phyloP scores from a whole-genome alignment of 768 basidiomycete species.

The Mycena indigotica region DNA sequence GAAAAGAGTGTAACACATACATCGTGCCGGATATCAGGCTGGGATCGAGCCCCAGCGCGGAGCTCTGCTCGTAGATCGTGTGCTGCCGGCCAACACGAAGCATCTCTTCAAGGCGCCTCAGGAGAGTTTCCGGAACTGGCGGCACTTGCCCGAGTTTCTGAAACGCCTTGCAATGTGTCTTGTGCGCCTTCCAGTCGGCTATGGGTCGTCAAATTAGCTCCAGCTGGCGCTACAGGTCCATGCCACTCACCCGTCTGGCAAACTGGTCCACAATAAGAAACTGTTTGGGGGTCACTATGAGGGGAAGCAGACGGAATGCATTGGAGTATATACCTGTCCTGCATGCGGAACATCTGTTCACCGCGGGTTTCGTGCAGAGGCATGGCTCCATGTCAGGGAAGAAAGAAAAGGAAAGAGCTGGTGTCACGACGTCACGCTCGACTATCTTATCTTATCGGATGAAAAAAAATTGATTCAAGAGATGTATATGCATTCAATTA shows the following conservation, averaged over 20 bases:
- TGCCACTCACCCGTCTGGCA: conserved; percentile 10
- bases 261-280: conserved; percentile 11
- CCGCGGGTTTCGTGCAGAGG: conserved; percentile 7
- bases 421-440: too few species aligned
- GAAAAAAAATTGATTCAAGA: too few species aligned
- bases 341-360: conserved; percentile 13
- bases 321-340: conserved; percentile 7
- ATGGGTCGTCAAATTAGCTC: background rate
- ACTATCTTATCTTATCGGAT: too few species aligned
- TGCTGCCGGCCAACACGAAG: conserved; percentile 11
- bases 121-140: background rate
- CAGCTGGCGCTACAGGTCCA: background rate
- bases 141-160: background rate
- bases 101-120: conserved; percentile 1
- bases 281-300: background rate
- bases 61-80: conserved; percentile 11
- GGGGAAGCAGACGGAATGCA: background rate
- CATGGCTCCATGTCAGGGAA: too few species aligned
- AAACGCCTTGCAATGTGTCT: conserved; percentile 9
- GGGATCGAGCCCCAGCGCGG: conserved; percentile 11
- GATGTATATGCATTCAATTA: too few species aligned
- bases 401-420: too few species aligned
- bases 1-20: background rate
- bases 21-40: conserved; percentile 12
- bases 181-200: conserved; percentile 20